Conservation (phyloP, 345 rosid species). For the Moricandia moricandioides region DNA sequence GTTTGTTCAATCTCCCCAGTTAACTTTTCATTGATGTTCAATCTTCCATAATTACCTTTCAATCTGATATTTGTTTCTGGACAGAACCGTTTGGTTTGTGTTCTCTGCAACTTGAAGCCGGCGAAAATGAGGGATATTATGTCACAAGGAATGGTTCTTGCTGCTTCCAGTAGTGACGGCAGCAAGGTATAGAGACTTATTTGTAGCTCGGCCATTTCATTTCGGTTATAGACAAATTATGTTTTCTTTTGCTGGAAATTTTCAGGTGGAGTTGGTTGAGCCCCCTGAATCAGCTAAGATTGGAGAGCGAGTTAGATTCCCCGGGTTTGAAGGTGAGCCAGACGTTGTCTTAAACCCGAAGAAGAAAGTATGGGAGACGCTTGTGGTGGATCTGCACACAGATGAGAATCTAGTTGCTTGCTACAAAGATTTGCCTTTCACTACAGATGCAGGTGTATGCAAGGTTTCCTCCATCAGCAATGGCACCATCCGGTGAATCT, state of each 20-base stretch:
- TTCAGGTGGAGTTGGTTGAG: constrained; percentile 87
- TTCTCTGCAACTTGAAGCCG: constrained; percentile 91
- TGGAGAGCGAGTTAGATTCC: constrained; percentile 69
- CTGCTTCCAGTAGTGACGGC: constrained; percentile 69
- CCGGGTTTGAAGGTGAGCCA: constrained; percentile 69
- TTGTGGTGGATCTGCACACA: constrained; percentile 62
- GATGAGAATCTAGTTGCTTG: constrained; percentile 61
- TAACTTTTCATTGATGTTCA: not conserved
- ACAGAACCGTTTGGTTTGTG: constrained; percentile 93
- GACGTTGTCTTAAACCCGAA: constrained; percentile 80
- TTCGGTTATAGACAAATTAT: not conserved
- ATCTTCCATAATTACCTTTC: not conserved
- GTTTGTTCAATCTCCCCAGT: constrained; percentile 33
- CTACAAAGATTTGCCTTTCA: constrained; percentile 48
- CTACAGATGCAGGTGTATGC: constrained; percentile 57
- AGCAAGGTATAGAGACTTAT: constrained; percentile 27
- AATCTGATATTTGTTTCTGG: not conserved
- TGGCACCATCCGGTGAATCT: constrained; percentile 52
- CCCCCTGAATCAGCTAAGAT: constrained; percentile 47
- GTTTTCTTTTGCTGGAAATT: not conserved
- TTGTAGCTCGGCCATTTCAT: not conserved
- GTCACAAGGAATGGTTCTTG: constrained; percentile 97
- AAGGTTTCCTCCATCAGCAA: constrained; percentile 63
- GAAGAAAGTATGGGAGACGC: constrained; percentile 88
- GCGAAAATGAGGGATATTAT: constrained; percentile 82